Evolutionary conservation across 108 stramenopile species (phyloP).

Genomic region (Bacterosira constricta): DNA sequence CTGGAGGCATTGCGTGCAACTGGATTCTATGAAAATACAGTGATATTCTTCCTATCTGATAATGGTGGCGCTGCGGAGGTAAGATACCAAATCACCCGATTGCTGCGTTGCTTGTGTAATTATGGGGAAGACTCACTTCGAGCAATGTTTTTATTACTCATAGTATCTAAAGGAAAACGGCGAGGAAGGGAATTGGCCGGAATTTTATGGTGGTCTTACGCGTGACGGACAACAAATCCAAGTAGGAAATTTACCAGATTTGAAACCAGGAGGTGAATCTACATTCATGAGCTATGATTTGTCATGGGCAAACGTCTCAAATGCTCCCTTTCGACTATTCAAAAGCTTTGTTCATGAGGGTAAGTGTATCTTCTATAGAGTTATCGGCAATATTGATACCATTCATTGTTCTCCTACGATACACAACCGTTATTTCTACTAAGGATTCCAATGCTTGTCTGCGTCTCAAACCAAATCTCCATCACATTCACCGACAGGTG

Average conservation of each 20-base stretch:
- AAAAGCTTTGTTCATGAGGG: slow-evolving; percentile 52
- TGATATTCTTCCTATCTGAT: slow-evolving; percentile 52
- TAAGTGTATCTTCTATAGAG: too few species aligned
- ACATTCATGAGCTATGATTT: slow-evolving; percentile 56
- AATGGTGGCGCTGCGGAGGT: slow-evolving; percentile 45
- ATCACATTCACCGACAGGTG: too few species aligned
- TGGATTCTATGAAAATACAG: slow-evolving; percentile 36
- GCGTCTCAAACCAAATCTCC: too few species aligned
- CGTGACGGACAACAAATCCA: slow-evolving; percentile 31
- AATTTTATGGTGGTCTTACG: slow-evolving; percentile 43
- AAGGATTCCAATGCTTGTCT: too few species aligned
- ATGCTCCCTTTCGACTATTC: slow-evolving; percentile 50
- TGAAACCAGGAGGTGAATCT: slow-evolving; percentile 33
- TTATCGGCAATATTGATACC: too few species aligned
- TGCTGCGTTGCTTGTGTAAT: not conserved
- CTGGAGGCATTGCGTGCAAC: slow-evolving; percentile 17
- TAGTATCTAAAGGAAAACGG: slow-evolving; percentile 53
- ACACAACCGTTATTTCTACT: too few species aligned
- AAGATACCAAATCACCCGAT: not conserved
- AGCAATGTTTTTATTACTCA: not conserved
- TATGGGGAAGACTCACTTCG: too few species aligned
- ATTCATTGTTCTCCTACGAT: too few species aligned
- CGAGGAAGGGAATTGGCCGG: slow-evolving; percentile 46
- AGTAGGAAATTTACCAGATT: slow-evolving; percentile 31
- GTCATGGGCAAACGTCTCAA: slow-evolving; percentile 56